Evolutionary conservation across 2,329 filamentous ascomycete species (phyloP).

Genomic region (Amauroascus niger): DNA sequence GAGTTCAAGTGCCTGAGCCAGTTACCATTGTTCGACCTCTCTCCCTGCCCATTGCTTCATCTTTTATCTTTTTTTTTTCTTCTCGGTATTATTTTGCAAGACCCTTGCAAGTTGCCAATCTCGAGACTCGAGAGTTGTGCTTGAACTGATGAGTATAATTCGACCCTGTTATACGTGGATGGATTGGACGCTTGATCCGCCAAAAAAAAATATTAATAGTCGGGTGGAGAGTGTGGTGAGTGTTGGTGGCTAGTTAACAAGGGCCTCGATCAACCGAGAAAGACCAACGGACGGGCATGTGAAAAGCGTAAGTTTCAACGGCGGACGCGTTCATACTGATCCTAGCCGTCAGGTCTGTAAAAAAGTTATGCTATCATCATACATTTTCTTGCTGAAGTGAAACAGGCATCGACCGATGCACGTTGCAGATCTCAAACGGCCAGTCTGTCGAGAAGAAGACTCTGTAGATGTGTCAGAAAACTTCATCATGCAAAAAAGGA

Average conservation of each 20-base stretch:
- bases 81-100: not conserved
- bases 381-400: not conserved
- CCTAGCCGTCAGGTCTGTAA: too few relatives aligned
- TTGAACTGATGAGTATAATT: not conserved
- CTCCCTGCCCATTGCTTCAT: not conserved
- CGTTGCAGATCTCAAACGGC: conserved; percentile 4
- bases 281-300: conserved; percentile 1
- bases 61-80: too few relatives aligned
- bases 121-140: too few relatives aligned
- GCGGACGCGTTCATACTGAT: too few relatives aligned
- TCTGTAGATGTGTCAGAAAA: not conserved
- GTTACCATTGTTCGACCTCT: not conserved
- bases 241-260: too few relatives aligned
- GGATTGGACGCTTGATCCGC: not conserved
- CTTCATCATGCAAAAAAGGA: too few relatives aligned
- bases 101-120: too few relatives aligned
- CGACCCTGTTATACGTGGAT: not conserved
- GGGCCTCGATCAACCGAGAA: not conserved
- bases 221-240: not conserved
- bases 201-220: not conserved
- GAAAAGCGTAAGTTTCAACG: conserved; percentile 4
- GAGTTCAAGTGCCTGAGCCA: not conserved
- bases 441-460: not conserved
- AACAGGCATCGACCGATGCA: not conserved
- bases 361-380: too few relatives aligned